Evolutionary conservation across 176 grass and related monocot genomes (phyloP), one percentile per base, ranked within the genome.

Genomic region (Musa beccarii): DNA sequence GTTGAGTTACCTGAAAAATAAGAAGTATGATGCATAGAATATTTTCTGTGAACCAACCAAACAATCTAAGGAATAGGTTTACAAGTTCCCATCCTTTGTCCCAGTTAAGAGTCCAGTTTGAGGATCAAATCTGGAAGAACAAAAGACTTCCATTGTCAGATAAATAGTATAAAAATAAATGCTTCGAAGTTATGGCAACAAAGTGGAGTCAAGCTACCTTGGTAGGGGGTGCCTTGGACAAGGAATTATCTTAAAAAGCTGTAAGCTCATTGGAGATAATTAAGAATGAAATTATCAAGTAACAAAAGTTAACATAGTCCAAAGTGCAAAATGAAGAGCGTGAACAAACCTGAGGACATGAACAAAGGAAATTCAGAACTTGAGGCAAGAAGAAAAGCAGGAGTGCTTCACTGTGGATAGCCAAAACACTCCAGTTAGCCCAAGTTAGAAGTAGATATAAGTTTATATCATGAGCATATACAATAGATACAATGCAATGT

Each of bases 301-400:
- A 19, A 52, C 49, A 81, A 3, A 22, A 64, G 54, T 83, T 29
- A 75, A 52, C 43, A 66, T 53, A 77, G 51, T 11, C 59, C 29
- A 63, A 62, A 23, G 8, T 76, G 80, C 50, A 29, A 5, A 76
- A 54, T 16, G 71, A 74, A 49, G 22, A 53, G 69, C 80, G 81
- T 80, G 9, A 77, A 70, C 53, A 19, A 54, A 98, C 94, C 90
- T 99, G 90, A 59, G 95, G 95, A 19, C 89, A 83, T 59, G 95
- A 99, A 56, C 84, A 99, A 71, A 99, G 76, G 83, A 99, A 99
- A 87, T 99, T 99, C 21, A 99, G 89, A 89, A 99, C 84, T 57
- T 99, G 88, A 81, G 95, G 95, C 82, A 99, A 86, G 81, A 99
- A 99, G 82, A 99, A 99, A 63, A 99, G 75, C 82, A 99, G 87